Base-by-base conservation (phyloP, 169 alveolate genomes). In the Besnoitia besnoiti region DNA sequence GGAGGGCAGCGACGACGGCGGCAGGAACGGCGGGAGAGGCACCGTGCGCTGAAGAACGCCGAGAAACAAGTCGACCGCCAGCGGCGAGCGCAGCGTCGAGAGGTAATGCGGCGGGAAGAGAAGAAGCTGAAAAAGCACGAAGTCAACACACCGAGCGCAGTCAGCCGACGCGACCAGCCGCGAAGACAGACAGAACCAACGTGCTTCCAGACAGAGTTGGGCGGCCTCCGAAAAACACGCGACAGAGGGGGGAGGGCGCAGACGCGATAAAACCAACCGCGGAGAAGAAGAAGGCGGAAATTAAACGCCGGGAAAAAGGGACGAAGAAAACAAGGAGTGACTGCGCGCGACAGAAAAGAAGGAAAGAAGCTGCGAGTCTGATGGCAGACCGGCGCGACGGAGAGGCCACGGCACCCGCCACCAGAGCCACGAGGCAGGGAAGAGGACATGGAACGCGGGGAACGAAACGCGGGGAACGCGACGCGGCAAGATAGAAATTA, bases 11-110 rank as follows among this genome's bases (percentile, higher is more conserved):
- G 93, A 75, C 3, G 90, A 77, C 42, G 93, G 85, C 51, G 93
- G 93, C 27, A 79, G 85, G 62, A 90, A 90, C 42, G 93, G 90
- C 50, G 93, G 93, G 42, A 90, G 90, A 59, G 93, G 93, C 59
- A 62, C 90, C 46, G 67, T 55, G 37, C 93, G 82, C 59, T 90
- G 93, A 30, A 77, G 67, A 37, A 90, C 49, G 33, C 89, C 93
- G 75, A 90, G 85, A 44, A 90, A 88, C 33, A 90, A 76, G 27
- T 90, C 90, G 59, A 90, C 55, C 40, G 79, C 75, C n/a, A 90
- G 85, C 35, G 93, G 90, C 67, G 82, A n/a, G 27, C 50, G 49
- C 55, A 77, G 59, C 55, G 55, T 0, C 33, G 59, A 16, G 55
- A 37, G 87, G 37, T 10, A 42, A 12, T 0, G 33, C 49, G 55